A percentile compares a stretch with the other conserved stretches of the same genome.
phyloP scores from a whole-genome alignment of 495 filamentous ascomycete species.

The Podospora fimiseda region DNA sequence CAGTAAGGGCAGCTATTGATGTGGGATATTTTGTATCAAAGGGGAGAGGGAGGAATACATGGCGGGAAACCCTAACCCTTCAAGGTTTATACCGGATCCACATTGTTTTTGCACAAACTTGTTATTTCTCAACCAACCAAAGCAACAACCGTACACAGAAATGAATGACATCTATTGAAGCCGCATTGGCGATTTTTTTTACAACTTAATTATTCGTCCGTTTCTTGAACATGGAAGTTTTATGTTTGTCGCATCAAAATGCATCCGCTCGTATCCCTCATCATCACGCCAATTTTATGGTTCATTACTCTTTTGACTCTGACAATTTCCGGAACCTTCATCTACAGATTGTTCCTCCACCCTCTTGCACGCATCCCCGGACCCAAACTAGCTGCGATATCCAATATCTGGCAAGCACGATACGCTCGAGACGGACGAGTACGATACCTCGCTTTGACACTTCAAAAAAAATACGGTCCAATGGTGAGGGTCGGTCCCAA shows the following conservation, averaged over 20 bases:
- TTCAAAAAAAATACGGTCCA: slow-evolving; percentile 48
- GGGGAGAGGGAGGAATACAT: no score
- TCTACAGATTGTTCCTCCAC: slow-evolving; percentile 28
- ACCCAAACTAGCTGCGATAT: slow-evolving; percentile 30
- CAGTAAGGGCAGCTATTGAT: slow-evolving; percentile 15
- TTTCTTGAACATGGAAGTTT: no score
- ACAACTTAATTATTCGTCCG: not conserved
- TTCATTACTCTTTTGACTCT: not conserved
- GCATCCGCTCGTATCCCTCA: not conserved
- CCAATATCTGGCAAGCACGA: slow-evolving; percentile 33
- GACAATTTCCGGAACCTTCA: not conserved
- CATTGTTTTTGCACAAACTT: not conserved
- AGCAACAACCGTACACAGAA: not conserved
- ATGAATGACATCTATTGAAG: not conserved
- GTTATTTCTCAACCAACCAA: not conserved
- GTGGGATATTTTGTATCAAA: not conserved
- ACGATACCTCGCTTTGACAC: slow-evolving; percentile 20
- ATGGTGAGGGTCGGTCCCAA: slow-evolving; percentile 54
- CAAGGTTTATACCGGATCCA: no score
- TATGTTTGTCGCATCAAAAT: not conserved
- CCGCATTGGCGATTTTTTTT: not conserved
- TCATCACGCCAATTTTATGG: not conserved
- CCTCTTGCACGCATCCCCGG: slow-evolving; percentile 31
- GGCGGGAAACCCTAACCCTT: not conserved
- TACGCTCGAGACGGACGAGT: slow-evolving; percentile 27